A percentile compares a stretch with the other conserved stretches of the same genome.
These are phyloP conservation scores for Lasiodiplodia citricola DNA, from an alignment of 2,329 filamentous ascomycete species.

Conservation along the genomic window DNA sequence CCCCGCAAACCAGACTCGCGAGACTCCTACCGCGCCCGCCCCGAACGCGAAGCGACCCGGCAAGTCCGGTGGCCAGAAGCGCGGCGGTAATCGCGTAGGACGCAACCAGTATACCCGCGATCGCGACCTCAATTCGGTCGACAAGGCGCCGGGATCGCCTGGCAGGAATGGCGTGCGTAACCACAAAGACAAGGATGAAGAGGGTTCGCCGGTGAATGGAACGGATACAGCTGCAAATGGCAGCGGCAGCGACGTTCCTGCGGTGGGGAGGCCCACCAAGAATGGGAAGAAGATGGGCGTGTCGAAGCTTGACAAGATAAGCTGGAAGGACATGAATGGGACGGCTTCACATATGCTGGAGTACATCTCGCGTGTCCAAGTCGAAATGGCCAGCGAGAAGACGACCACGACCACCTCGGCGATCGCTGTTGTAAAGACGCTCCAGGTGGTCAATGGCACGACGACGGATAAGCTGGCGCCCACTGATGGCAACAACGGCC, in stretches of 20 bases:
- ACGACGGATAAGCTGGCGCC: background rate
- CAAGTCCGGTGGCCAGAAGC: constrained; percentile 16
- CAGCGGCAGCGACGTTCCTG: constrained; percentile 49
- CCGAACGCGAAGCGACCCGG: constrained; percentile 11
- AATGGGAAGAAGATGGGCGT: constrained; percentile 37
- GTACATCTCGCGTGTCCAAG: constrained; percentile 86
- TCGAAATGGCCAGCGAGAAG: constrained; percentile 75
- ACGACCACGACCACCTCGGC: constrained; percentile 27
- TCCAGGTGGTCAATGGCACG: constrained; percentile 32
- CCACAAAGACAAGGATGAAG: constrained; percentile 21
- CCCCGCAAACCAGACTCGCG: constrained; percentile 5
- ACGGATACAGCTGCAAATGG: constrained; percentile 28
- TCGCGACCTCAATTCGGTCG: constrained; percentile 18
- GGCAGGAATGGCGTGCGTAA: constrained; percentile 7
- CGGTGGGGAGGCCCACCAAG: constrained; percentile 39
- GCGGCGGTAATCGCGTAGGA: constrained; percentile 35
- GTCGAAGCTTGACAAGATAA: constrained; percentile 65
- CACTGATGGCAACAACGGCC: constrained; percentile 26
- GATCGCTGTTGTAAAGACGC: constrained; percentile 36
- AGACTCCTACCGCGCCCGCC: constrained; percentile 20
- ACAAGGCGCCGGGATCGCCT: constrained; percentile 20
- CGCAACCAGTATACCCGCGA: constrained; percentile 47
- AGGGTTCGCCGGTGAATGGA: constrained; percentile 35
- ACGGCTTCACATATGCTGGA: constrained; percentile 84
- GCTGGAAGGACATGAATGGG: constrained; percentile 86